Evolutionary conservation across 78 protist genomes (phyloP).

Genomic region (Dictyostelium intermedium): DNA sequence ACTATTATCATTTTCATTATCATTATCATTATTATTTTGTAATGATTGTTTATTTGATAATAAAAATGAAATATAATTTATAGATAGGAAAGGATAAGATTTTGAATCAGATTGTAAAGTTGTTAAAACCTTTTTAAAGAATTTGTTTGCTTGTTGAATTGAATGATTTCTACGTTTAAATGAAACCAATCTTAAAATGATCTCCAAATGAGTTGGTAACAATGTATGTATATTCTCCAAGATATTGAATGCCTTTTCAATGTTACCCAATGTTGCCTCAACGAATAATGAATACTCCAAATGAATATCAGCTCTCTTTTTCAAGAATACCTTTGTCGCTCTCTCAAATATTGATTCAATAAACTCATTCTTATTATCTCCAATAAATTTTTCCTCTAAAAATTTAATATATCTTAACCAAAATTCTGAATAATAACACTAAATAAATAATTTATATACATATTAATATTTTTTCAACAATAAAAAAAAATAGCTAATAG

Average conservation of each 20-base stretch:
- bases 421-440: conserved; percentile 37
- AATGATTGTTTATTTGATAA: not conserved
- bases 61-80: not conserved
- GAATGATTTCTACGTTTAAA: not conserved
- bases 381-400: not conserved
- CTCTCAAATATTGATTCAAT: not conserved
- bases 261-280: not conserved
- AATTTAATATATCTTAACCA: conserved; percentile 18
- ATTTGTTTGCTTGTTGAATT: not conserved
- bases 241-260: not conserved
- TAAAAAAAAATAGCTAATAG: not conserved
- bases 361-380: not conserved
- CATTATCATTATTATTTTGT: not conserved
- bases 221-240: not conserved
- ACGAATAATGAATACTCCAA: not conserved
- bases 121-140: not conserved
- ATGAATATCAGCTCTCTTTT: conserved; percentile 18
- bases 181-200: not conserved
- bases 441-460: not conserved
- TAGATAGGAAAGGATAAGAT: not conserved
- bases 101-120: not conserved
- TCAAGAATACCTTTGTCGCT: conserved; percentile 1
- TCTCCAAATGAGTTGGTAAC: conserved; percentile 1
- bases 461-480: not conserved
- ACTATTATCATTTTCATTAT: too few species aligned